Conservation (phyloP, 257 asterid species). For the Jaltomata sinuosa region DNA sequence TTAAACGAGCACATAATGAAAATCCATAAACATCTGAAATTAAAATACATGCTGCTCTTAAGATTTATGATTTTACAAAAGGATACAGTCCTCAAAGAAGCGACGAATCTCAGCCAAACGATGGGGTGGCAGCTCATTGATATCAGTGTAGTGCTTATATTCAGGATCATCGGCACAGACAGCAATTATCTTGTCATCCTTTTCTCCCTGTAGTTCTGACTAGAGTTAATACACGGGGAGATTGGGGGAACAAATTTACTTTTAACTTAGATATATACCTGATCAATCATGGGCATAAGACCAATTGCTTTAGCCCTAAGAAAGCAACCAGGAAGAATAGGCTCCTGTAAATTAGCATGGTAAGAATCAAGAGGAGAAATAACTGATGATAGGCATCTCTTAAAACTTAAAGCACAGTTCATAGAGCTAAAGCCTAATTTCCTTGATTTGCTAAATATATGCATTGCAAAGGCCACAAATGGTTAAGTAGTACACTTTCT, state of each 20-base stretch:
- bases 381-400: not conserved
- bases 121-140: conserved; percentile 91
- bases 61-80: conserved; percentile 7
- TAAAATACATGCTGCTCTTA: not conserved
- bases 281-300: conserved; percentile 98
- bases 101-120: conserved; percentile 91
- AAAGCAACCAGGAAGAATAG: conserved; percentile 91
- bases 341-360: conserved; percentile 40
- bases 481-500: not conserved
- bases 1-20: not conserved
- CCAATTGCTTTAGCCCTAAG: conserved; percentile 98
- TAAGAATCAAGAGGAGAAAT: not conserved
- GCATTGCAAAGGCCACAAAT: not conserved
- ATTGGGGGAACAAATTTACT: not conserved
- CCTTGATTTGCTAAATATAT: not conserved
- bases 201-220: conserved; percentile 55
- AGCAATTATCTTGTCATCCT: conserved; percentile 94
- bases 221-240: not conserved
- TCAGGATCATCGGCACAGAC: conserved; percentile 97
- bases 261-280: conserved; percentile 31
- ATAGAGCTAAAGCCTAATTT: not conserved
- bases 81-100: conserved; percentile 95
- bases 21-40: not conserved
- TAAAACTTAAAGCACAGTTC: not conserved
- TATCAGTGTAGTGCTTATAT: conserved; percentile 68